Evolutionary conservation across 208 protist genomes (phyloP).

Genomic region (Naegleria fowleri): DNA sequence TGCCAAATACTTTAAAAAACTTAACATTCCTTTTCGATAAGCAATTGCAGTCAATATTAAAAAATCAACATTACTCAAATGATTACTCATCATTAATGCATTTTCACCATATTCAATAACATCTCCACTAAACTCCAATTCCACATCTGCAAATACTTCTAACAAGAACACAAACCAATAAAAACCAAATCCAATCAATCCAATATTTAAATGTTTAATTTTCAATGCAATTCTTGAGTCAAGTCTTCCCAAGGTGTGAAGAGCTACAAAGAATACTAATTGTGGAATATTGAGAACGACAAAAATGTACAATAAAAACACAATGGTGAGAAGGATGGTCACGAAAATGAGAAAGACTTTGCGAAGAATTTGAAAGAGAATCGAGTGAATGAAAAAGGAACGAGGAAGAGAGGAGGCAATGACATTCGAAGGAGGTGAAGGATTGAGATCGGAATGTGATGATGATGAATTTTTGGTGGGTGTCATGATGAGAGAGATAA

Average conservation of each 20-base stretch:
- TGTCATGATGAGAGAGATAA: too few species aligned
- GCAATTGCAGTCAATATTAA: neutral
- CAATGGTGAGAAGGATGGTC: neutral
- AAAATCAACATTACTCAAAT: neutral
- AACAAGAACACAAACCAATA: neutral
- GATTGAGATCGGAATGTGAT: too few species aligned
- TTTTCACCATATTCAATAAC: neutral
- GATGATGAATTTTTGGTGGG: too few species aligned
- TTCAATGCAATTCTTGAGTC: neutral
- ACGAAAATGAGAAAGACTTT: too few species aligned
- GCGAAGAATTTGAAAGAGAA: too few species aligned
- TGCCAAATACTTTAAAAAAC: neutral
- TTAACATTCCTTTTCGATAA: neutral
- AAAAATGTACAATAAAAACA: neutral
- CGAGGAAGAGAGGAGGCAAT: too few species aligned
- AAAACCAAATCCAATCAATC: neutral
- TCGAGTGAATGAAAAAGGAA: too few species aligned
- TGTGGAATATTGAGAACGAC: neutral
- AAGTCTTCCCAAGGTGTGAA: neutral
- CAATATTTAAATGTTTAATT: neutral
- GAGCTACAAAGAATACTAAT: neutral
- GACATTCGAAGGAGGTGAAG: too few species aligned
- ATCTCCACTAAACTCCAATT: slow-evolving; percentile 18
- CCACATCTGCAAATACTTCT: neutral
- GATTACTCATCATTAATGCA: slow-evolving; percentile 12